These are phyloP conservation scores for Neonectria ditissima DNA, from an alignment of 2,329 filamentous ascomycete species.

Conservation along the genomic window DNA sequence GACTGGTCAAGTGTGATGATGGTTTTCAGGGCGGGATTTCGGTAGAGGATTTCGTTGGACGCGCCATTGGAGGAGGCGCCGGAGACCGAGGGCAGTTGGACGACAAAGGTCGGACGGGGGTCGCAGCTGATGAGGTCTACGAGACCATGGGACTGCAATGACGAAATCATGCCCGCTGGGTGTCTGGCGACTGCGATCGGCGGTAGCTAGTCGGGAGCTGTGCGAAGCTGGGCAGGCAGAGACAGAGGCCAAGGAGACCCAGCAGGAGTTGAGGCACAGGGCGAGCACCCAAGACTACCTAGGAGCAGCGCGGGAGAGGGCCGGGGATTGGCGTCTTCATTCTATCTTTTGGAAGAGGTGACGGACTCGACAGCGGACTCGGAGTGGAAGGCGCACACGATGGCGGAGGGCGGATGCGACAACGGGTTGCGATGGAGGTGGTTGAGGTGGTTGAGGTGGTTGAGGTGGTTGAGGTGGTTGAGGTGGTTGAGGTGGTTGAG, in stretches of 20 bases:
- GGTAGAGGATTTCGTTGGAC: constrained; percentile 47
- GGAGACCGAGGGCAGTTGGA: constrained; percentile 35
- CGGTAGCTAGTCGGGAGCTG: constrained; percentile 6
- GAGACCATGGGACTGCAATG: constrained; percentile 48
- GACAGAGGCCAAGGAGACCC: constrained; percentile 1
- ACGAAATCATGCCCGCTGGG: constrained; percentile 40
- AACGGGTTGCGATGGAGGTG: neutral
- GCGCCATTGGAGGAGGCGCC: constrained; percentile 10
- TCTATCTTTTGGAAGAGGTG: constrained; percentile 12
- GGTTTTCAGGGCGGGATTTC: constrained; percentile 52
- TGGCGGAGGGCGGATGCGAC: neutral
- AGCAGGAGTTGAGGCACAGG: constrained; percentile 6
- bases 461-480: neutral
- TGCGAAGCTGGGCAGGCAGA: constrained; percentile 9
- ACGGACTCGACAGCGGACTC: constrained; percentile 4
- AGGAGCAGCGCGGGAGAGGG: constrained; percentile 22
- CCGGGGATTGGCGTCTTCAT: constrained; percentile 24
- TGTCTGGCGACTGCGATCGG: constrained; percentile 15
- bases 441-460: neutral
- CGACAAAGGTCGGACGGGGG: constrained; percentile 57
- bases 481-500: neutral
- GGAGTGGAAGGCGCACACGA: constrained; percentile 8
- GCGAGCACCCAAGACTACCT: constrained; percentile 23
- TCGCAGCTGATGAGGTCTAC: constrained; percentile 56
- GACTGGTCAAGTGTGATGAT: constrained; percentile 48